Percentiles rank a stretch among this genome's conserved stretches.
phyloP scores from a whole-genome alignment of 2,329 filamentous ascomycete genomes.

The Fonsecaea pugnacius region DNA sequence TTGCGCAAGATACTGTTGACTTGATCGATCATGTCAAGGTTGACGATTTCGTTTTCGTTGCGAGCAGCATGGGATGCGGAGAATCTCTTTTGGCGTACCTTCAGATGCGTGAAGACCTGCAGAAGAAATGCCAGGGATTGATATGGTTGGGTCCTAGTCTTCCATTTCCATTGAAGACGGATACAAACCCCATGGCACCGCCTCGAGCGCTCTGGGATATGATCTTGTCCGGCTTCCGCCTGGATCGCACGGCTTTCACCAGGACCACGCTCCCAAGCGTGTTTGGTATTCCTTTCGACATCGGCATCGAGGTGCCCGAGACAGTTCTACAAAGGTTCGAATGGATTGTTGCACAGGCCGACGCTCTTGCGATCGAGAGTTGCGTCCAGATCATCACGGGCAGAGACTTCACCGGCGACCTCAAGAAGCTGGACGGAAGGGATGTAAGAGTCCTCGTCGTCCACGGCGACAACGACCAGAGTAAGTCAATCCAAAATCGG shows the following conservation, averaged over 20 bases:
- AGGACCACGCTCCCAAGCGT: conserved; percentile 34
- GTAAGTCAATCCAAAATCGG: conserved; percentile 21
- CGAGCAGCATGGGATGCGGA: conserved; percentile 41
- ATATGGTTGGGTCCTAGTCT: conserved; percentile 39
- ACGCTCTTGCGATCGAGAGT: conserved; percentile 40
- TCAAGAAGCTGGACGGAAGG: conserved; percentile 30
- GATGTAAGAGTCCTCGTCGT: conserved; percentile 38
- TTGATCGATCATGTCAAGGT: conserved; percentile 36
- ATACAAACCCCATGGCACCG: conserved; percentile 37
- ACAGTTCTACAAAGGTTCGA: conserved; percentile 35
- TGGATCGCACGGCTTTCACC: conserved; percentile 35
- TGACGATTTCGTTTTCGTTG: conserved; percentile 38
- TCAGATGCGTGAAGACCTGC: conserved; percentile 25
- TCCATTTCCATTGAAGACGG: conserved; percentile 35
- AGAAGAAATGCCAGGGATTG: conserved; percentile 34
- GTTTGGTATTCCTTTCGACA: conserved; percentile 35
- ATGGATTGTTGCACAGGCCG: conserved; percentile 38
- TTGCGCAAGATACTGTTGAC: conserved; percentile 39
- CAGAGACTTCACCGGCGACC: conserved; percentile 38
- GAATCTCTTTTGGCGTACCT: conserved; percentile 40
- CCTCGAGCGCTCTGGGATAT: conserved; percentile 38
- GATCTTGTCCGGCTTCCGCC: conserved; percentile 37
- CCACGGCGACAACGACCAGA: conserved; percentile 40
- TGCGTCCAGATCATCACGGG: conserved; percentile 40
- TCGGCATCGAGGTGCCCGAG: conserved; percentile 32